Evolutionary conservation across 345 rosid species (phyloP).

Genomic region (Cardamine occulta): DNA sequence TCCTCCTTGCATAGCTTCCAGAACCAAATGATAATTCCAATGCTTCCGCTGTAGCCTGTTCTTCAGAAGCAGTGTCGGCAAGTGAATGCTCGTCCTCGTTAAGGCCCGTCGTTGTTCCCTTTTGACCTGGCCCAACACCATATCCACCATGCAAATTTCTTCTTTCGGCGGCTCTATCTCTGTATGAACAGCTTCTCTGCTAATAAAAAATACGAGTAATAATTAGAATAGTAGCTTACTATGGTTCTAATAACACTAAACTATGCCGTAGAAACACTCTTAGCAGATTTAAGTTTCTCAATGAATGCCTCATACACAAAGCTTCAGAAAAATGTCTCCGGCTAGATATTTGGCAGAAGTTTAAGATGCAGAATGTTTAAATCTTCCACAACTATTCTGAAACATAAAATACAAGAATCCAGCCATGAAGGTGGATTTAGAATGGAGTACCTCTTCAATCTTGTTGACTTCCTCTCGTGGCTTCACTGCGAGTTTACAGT

Average conservation of each 20-base stretch:
- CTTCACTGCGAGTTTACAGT: constrained; percentile 26
- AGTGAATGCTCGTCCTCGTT: constrained; percentile 34
- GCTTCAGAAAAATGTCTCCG: constrained; percentile 1
- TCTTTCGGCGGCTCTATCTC: constrained; percentile 95
- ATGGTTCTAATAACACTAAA: not conserved
- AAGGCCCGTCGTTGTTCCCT: constrained; percentile 40
- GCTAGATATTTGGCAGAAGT: not conserved
- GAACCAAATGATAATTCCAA: constrained; percentile 70
- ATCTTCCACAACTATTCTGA: not conserved
- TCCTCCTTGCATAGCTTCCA: constrained; percentile 79
- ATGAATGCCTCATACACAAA: not conserved
- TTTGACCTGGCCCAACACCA: constrained; percentile 89
- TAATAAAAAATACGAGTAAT: constrained; percentile 33
- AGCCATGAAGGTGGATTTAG: constrained; percentile 14
- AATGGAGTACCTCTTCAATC: constrained; percentile 61
- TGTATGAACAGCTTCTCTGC: constrained; percentile 54
- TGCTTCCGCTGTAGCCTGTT: constrained; percentile 74
- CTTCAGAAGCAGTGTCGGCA: constrained; percentile 40
- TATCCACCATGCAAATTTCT: constrained; percentile 79
- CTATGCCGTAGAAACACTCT: not conserved
- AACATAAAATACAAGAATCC: constrained; percentile 2
- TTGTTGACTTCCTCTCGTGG: constrained; percentile 42
- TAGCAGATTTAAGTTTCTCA: not conserved
- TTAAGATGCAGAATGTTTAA: not conserved
- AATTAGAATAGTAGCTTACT: constrained; percentile 10